Evolutionary conservation across 805 yeast species (phyloP), one percentile per base, ranked within the genome.

Genomic region (Kazachstania psychrophila): DNA sequence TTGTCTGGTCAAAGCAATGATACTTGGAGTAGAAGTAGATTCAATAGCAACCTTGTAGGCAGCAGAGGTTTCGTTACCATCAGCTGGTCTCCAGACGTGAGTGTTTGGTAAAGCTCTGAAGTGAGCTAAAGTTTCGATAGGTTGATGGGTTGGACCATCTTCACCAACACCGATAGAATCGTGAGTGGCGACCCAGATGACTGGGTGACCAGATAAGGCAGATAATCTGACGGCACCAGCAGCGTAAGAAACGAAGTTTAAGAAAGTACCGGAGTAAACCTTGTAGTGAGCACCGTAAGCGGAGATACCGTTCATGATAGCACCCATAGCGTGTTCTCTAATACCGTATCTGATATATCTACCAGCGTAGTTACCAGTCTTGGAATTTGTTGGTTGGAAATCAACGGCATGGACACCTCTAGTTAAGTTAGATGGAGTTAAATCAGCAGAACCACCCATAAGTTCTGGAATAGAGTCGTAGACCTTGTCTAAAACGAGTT

Each of bases 291-390:
- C 83, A 47, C 79, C 79, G 58, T 69, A 89, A 37, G 96, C 96
- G 43, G 92, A 72, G 54, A 89, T 82, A 79, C 98, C 98, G 68
- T 92, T 89, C 78, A 88, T 75, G 64, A 88, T 82, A 47, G 96
- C 96, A 69, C 96, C 95, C 96, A 89, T 87, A 65, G 84, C 97
- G 68, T 92, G 97, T 73, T 89, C 98, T 68, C 98, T 82, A 48
- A 89, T 95, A 78, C 98, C 98, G 64, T 80, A 89, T 70, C 96
- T 80, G 65, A 89, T 72, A 72, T 89, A 89, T 62, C 96, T 80
- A 60, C 98, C 98, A 40, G 75, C 46, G 72, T 79, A 88, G 59
- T 75, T 75, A 65, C 97, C 97, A 48, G 84, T 67, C 27, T 77
- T 77, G 41, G 85, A 67, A 41, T 75, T 56, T 39, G 85, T 83